These are phyloP conservation scores for Cinchona pubescens DNA, from an alignment of 257 asterid species.

Conservation along the genomic window DNA sequence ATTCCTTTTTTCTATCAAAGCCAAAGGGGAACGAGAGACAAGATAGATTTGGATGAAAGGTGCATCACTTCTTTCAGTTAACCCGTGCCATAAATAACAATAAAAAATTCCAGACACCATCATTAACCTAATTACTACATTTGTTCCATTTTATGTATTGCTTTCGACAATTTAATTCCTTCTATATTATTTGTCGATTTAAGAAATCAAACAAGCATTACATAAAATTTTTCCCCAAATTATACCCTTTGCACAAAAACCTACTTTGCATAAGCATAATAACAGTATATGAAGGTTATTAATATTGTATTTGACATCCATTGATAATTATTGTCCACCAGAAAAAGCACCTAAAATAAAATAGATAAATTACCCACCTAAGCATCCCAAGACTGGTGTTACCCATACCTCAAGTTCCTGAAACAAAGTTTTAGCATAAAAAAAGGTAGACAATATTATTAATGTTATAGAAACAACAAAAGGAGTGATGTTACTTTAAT, in stretches of 20 bases:
- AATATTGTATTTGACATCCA: neutral
- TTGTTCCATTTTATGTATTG: too few relatives aligned
- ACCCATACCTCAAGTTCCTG: neutral
- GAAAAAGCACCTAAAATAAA: neutral
- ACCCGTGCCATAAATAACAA: conserved; percentile 12
- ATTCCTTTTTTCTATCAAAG: too few relatives aligned
- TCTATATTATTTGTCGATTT: too few relatives aligned
- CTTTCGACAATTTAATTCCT: too few relatives aligned
- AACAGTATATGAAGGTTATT: too few relatives aligned
- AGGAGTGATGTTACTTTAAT: neutral
- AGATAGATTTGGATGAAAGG: too few relatives aligned
- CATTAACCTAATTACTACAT: too few relatives aligned
- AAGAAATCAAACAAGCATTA: too few relatives aligned
- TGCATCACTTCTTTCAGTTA: neutral
- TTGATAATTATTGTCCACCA: neutral
- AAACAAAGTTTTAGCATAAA: neutral
- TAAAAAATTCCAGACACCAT: too few relatives aligned
- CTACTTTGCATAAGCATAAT: neutral
- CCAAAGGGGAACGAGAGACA: too few relatives aligned
- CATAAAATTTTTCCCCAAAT: too few relatives aligned
- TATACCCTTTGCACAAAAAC: too few relatives aligned
- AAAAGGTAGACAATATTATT: neutral
- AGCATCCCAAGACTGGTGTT: neutral
- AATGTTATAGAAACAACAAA: neutral
- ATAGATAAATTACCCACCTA: neutral